Base-by-base conservation (phyloP, 2,329 filamentous ascomycete genomes). In the Aspergillus cejpii region DNA sequence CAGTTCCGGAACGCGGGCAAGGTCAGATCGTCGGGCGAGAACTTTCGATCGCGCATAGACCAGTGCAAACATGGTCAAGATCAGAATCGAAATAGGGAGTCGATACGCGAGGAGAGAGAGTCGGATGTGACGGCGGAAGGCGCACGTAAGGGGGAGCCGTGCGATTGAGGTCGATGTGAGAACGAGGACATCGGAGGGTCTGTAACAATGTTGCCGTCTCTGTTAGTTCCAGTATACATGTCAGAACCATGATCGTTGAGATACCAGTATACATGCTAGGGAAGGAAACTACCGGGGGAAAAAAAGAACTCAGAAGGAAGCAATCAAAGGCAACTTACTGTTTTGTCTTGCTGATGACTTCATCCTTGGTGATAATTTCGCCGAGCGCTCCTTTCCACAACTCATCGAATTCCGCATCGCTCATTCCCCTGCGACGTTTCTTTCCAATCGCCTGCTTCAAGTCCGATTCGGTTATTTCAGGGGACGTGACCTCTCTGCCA, bases 111-210 rank as follows among this genome's bases (percentile, higher is more conserved):
- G 57, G 68, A 73, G 61, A 67, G 69, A 64, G 63, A 71, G 67
- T 66, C 70, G 57, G 59, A 72, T 49, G 61, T 70, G 63, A 55
- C 69, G 67, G 63, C 69, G 69, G 66, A 70, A 55, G 61, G 70
- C 64, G 56, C 71, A 66, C 74, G 73, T 65, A 84, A 96, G 76
- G 73, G 90, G 80, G 84, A 97, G 78, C 69, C 85, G 80, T 78
- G 90, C 85, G 83, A 94, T 85, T 76, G 87, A 94, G 75, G 79
- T 85, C 72, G 85, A 91, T 70, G 81, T 80, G 77, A 96, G 80
- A 68, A 73, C 73, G 74, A 81, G 70, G 76, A 74, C 67, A 72
- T 70, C 71, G 77, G 78, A 75, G 74, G 77, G 73, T 87, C 87
- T 91, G 81, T 81, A 72, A 83, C 74, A 66, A 79, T 73, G 74